phyloP scores from a whole-genome alignment of 306 rosid species.

The Vigna hirtella region DNA sequence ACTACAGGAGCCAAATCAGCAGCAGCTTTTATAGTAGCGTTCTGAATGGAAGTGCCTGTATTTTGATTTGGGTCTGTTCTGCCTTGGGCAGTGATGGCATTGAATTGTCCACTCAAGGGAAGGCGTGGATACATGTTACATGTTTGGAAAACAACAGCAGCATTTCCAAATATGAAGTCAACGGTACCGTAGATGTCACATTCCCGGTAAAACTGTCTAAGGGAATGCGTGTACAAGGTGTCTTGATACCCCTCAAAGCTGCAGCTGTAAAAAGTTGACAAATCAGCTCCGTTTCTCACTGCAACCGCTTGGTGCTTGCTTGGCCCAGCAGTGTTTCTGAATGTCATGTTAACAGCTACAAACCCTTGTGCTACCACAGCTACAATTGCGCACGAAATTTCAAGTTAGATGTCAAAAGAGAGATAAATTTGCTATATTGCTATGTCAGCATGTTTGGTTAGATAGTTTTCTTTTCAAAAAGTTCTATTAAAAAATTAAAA shows the following conservation, averaged over 20 bases:
- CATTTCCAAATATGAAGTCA: constrained; percentile 85
- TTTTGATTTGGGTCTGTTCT: constrained; percentile 79
- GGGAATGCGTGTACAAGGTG: constrained; percentile 76
- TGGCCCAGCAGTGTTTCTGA: constrained; percentile 84
- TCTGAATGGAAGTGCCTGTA: constrained; percentile 73
- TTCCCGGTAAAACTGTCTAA: constrained; percentile 82
- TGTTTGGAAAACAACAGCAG: constrained; percentile 68
- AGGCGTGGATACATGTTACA: constrained; percentile 73
- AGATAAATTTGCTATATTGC: neutral
- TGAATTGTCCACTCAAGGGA: constrained; percentile 66
- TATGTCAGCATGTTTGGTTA: neutral
- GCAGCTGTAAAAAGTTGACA: constrained; percentile 75
- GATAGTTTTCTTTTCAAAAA: neutral
- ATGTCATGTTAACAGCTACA: constrained; percentile 76
- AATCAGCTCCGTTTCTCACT: constrained; percentile 70
- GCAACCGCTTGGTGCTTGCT: constrained; percentile 85
- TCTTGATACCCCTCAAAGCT: constrained; percentile 90
- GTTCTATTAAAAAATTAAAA: neutral
- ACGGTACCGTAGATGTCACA: constrained; percentile 86
- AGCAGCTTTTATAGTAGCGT: constrained; percentile 54
- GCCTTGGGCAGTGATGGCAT: constrained; percentile 80
- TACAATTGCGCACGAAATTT: constrained; percentile 39
- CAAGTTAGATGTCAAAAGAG: neutral
- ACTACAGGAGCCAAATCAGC: constrained; percentile 53
- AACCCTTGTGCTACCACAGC: constrained; percentile 73